Percentiles rank a stretch among this genome's conserved stretches.
phyloP scores from a whole-genome alignment of 169 alveolate genomes.

The Amoebophrya sp. region DNA sequence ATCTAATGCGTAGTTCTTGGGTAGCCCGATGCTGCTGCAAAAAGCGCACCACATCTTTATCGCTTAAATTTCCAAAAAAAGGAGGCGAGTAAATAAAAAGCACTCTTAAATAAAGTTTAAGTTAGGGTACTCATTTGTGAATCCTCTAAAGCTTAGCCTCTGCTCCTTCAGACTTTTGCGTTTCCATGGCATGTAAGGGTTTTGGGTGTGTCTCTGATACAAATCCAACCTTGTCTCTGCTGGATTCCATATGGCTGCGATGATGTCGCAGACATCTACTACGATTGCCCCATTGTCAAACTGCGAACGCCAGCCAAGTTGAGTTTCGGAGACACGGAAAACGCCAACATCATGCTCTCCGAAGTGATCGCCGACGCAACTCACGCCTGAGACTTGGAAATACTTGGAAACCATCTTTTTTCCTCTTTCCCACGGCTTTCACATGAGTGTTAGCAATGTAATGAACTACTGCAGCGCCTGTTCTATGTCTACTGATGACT shows the following conservation, averaged over 20 bases:
- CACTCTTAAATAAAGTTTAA: not conserved
- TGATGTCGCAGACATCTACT: not conserved
- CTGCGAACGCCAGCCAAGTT: not conserved
- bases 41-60: too few relatives aligned
- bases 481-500: too few relatives aligned
- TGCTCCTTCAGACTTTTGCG: not conserved
- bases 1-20: not conserved
- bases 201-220: not conserved
- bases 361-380: not conserved
- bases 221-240: not conserved
- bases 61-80: not conserved
- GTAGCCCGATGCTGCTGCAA: not conserved
- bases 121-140: not conserved
- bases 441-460: too few relatives aligned
- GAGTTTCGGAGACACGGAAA: not conserved
- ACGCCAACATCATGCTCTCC: not conserved
- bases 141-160: not conserved
- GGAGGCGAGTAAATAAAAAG: not conserved
- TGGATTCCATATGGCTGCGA: not conserved
- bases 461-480: too few relatives aligned
- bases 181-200: conserved; percentile 15
- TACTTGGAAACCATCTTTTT: not conserved
- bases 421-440: too few relatives aligned
- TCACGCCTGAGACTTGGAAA: not conserved
- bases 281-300: not conserved